phyloP scores from a whole-genome alignment of 1,139 yeast species.

The Debaryomycetaceae sp. region DNA sequence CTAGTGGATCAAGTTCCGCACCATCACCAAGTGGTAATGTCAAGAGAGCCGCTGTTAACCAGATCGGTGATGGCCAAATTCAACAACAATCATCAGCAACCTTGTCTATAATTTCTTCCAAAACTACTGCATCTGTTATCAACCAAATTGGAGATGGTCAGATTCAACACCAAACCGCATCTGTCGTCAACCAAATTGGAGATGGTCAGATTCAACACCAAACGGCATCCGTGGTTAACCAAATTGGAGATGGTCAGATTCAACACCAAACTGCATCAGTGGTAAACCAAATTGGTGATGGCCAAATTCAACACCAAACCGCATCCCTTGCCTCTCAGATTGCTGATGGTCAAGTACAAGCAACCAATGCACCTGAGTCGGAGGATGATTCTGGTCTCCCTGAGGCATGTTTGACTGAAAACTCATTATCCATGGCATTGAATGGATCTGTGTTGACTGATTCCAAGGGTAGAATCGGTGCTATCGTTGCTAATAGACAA shows the following conservation, averaged over 20 bases:
- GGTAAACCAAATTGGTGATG: slow-evolving; percentile 54
- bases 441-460: slow-evolving; percentile 55
- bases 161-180: slow-evolving; percentile 44
- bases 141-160: slow-evolving; percentile 44
- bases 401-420: slow-evolving; percentile 47
- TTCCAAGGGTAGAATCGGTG: slow-evolving; percentile 67
- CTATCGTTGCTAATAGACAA: slow-evolving; percentile 82
- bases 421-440: slow-evolving; percentile 56
- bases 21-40: slow-evolving; percentile 11
- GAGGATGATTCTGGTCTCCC: slow-evolving; percentile 13
- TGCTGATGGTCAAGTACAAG: slow-evolving; percentile 34
- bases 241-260: slow-evolving; percentile 33
- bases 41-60: slow-evolving; percentile 24
- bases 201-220: slow-evolving; percentile 42
- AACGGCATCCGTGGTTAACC: slow-evolving; percentile 28
- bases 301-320: slow-evolving; percentile 56
- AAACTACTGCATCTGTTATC: slow-evolving; percentile 21
- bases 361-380: slow-evolving; percentile 14
- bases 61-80: slow-evolving; percentile 46
- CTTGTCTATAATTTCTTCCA: slow-evolving; percentile 16
- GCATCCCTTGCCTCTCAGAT: slow-evolving; percentile 28
- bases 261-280: slow-evolving; percentile 39
- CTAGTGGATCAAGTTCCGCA: slow-evolving; percentile 24
- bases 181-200: slow-evolving; percentile 32
- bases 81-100: slow-evolving; percentile 27